Base-by-base conservation (phyloP, 345 rosid genomes). In the Microcos paniculata region DNA sequence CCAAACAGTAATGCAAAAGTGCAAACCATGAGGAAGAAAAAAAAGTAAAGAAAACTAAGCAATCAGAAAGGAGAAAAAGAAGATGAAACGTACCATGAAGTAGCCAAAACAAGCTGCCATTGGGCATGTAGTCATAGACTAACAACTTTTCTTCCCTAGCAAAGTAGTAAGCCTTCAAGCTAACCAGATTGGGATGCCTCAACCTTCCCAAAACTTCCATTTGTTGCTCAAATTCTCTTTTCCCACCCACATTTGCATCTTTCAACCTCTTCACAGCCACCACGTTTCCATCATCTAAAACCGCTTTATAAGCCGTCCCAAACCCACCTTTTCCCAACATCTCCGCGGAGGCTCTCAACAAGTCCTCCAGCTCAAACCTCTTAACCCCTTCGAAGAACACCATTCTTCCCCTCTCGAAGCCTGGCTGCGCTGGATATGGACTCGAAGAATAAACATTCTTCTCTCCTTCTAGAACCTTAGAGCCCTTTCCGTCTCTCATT, bases 291-390 rank as follows among this genome's bases (percentile, higher is more conserved):
- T 92, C 97, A 12, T 92, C 97, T 42, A 92, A 89, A 45, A 92
- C 94, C 24, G 97, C 98, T 70, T 94, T 94, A 79, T 94, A 94
- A 43, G 98, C 94, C 51, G 97, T 94, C 30, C 97, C 98, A 13
- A 92, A 90, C 71, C 93, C 95, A 3, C 97, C 97, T 82, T 94
- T 94, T 30, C 98, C 98, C 38, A 94, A 80, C 97, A 94, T 91
- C 89, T 94, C 98, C 7, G 98, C 98, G 26, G 98, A 94, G 3
- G 98, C 97, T 72, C 97, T 76, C 48, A 94, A 84, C 80, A 94
- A 81, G 76, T 94, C 97, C 81, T 94, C 97, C 2, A 94, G 86
- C 83, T 94, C 98, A 43, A 94, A 94, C 77, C 90, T 67, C 78
- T 83, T 78, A 62, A 81, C 90, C 40, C 96, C 96, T 75, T 94